Evolutionary conservation across 225 moss, liverwort and hornwort genomes (phyloP), one percentile per base, ranked within the genome.

Genomic region (Sphagnum contortum): DNA sequence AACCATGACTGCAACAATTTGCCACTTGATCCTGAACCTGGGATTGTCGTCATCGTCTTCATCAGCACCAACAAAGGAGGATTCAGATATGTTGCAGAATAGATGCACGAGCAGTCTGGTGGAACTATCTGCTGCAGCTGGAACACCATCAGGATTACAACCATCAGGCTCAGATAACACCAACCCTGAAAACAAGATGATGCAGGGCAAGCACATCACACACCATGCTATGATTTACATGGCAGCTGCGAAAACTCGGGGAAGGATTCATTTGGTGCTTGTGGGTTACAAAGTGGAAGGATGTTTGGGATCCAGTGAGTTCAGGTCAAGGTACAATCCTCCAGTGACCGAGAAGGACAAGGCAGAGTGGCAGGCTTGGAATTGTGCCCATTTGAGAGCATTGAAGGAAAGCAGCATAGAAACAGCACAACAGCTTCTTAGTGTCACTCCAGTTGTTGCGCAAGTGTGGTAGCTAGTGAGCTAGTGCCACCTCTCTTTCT

Each of bases 311-410:
- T 84, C 84, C 8, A 78, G 75, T 49, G 84, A 84, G 73, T 84
- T 70, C 48, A 77, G 84, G 6, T 73, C 48, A 50, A 73, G 78
- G 7, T 84, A 75, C 61, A 81, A 81, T 65, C 84, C 84, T 61
- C 84, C 84, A 0, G 71, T 77, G 13, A 75, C 80, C 0, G 49
- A 62, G 2, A 68, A 68, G 1, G 84, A 84, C 51, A 71, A 78
- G 71, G 66, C 69, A 56, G 84, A 84, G 61, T 84, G 84, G 84
- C 80, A 71, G 4, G 75, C 77, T 44, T 84, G 84, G 84, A 80
- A 80, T 10, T 50, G 75, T 56, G 77, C 84, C 11, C 80, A 84
- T 55, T 58, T 84, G 55, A 63, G 69, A 4, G 74, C 84, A 9
- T 58, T 84, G 5, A 77, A 77, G 2, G 77, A 80, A 56, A 84